Conservation (phyloP, 108 stramenopile genomes). For the Skeletonema costatum region DNA sequence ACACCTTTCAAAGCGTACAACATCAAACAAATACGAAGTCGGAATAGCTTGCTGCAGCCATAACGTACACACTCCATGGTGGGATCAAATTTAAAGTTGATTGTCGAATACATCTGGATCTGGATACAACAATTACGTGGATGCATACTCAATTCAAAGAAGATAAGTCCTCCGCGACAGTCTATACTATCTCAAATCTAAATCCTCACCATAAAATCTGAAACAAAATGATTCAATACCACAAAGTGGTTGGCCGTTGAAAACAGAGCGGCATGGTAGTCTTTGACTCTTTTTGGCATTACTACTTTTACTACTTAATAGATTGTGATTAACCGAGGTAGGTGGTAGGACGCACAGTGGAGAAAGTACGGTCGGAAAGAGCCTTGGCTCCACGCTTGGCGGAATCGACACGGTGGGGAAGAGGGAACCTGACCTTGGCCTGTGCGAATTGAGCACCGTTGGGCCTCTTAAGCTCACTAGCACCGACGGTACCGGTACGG, state of each 20-base stretch:
- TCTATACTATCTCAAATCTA: too few species aligned
- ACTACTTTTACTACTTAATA: slow-evolving; percentile 6
- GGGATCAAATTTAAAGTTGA: background rate
- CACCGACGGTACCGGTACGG: slow-evolving; percentile 89
- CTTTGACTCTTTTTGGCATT: slow-evolving; percentile 3
- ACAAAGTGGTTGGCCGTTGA: slow-evolving; percentile 1
- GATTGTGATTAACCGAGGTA: slow-evolving; percentile 69
- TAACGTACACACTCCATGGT: too few species aligned
- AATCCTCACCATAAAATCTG: too few species aligned
- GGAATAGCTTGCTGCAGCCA: too few species aligned
- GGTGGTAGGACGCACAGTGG: slow-evolving; percentile 83
- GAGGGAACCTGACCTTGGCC: slow-evolving; percentile 95
- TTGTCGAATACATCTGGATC: background rate
- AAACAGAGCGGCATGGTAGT: slow-evolving; percentile 4
- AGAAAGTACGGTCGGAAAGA: slow-evolving; percentile 70
- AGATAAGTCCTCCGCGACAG: too few species aligned
- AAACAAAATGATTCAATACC: background rate
- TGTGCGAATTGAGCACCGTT: slow-evolving; percentile 93
- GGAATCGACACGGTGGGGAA: slow-evolving; percentile 94
- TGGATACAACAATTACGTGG: too few species aligned
- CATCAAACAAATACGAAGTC: too few species aligned
- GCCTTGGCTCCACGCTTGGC: slow-evolving; percentile 93
- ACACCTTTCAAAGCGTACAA: too few species aligned
- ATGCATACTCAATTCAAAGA: too few species aligned
- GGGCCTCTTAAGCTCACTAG: slow-evolving; percentile 90